phyloP scores from a whole-genome alignment of 129 eudicot genomes.

The Artemisia tridentata region DNA sequence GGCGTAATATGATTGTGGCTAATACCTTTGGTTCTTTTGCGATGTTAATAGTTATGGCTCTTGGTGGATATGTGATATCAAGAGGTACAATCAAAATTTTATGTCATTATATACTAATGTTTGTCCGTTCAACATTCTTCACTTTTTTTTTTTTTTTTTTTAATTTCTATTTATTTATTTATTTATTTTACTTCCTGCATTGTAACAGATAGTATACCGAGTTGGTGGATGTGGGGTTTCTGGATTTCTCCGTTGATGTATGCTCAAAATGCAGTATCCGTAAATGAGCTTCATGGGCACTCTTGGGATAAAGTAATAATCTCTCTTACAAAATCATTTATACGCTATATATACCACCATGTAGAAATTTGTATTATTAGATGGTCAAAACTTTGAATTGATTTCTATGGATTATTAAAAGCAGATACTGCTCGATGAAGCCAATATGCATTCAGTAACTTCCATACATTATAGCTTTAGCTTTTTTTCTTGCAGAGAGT shows the following conservation, averaged over 20 bases:
- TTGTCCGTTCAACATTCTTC: background rate
- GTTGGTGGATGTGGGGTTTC: slow-evolving; percentile 99
- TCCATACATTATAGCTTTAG: slow-evolving; percentile 16
- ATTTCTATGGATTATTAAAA: background rate
- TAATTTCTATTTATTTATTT: background rate
- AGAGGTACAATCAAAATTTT: slow-evolving; percentile 48
- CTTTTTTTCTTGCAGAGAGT: slow-evolving; percentile 50
- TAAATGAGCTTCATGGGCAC: slow-evolving; percentile 92
- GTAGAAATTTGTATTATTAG: background rate
- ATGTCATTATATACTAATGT: background rate
- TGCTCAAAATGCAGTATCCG: slow-evolving; percentile 94
- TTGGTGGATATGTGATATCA: slow-evolving; percentile 92
- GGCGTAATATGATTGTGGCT: slow-evolving; percentile 96
- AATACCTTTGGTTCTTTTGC: slow-evolving; percentile 99
- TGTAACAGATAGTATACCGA: slow-evolving; percentile 80
- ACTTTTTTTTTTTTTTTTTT: background rate
- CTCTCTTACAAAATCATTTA: background rate
- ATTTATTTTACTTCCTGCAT: background rate
- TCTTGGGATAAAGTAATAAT: slow-evolving; percentile 84
- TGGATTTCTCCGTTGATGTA: slow-evolving; percentile 98
- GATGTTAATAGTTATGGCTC: slow-evolving; percentile 96
- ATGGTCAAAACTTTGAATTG: background rate
- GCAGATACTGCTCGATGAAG: background rate
- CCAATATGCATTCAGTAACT: background rate
- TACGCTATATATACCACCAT: background rate